phyloP scores from a whole-genome alignment of 2,329 filamentous ascomycete genomes.

The Thelonectria blattea region DNA sequence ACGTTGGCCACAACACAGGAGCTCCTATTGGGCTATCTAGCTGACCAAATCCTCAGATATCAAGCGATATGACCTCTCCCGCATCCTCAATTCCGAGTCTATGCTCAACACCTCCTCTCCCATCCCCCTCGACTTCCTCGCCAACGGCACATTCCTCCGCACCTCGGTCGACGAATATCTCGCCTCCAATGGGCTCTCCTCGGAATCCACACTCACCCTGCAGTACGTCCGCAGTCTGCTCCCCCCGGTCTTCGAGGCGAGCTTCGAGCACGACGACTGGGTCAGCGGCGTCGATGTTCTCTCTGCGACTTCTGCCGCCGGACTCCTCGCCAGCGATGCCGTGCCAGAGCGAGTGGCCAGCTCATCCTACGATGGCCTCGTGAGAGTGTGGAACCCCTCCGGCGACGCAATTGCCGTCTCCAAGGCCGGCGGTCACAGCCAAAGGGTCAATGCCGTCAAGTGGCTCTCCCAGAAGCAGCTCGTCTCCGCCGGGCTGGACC shows the following conservation, averaged over 20 bases:
- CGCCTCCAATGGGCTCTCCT: conserved; percentile 81
- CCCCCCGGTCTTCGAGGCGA: conserved; percentile 86
- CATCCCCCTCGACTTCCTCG: conserved; percentile 90
- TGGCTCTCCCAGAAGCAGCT: conserved; percentile 82
- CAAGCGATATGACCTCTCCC: conserved; percentile 72
- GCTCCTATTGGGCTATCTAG: neutral
- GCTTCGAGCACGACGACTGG: conserved; percentile 98
- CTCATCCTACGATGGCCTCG: conserved; percentile 88
- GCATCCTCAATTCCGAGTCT: conserved; percentile 73
- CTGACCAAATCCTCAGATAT: conserved; percentile 55
- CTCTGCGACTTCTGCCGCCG: conserved; percentile 68
- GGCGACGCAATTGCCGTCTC: conserved; percentile 85
- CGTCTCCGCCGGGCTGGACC: conserved; percentile 83
- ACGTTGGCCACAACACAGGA: conserved; percentile 15
- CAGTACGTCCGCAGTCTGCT: conserved; percentile 94
- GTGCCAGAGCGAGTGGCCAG: conserved; percentile 73
- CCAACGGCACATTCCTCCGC: conserved; percentile 90
- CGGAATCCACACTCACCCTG: conserved; percentile 84
- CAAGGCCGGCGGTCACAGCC: conserved; percentile 73
- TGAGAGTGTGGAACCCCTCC: conserved; percentile 89
- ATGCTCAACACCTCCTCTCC: conserved; percentile 70
- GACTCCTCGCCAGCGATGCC: conserved; percentile 48
- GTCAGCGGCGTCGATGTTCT: conserved; percentile 86
- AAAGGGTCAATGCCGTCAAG: conserved; percentile 80
- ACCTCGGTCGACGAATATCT: conserved; percentile 92